Conservation (phyloP, 108 stramenopile genomes). For the Nitzschia sp. region DNA sequence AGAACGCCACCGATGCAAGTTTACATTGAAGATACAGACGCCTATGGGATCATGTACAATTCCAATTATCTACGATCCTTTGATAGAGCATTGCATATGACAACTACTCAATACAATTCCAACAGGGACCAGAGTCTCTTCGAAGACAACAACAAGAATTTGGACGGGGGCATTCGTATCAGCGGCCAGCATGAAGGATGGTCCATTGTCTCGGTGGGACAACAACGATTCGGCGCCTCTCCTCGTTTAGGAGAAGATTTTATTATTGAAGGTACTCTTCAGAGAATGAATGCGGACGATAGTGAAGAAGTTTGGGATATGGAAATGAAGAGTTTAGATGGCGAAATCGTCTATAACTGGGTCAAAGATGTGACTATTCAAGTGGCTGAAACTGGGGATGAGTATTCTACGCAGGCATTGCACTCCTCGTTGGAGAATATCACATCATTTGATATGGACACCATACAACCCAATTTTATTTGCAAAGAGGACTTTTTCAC, state of each 20-base stretch:
- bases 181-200: conserved; percentile 28
- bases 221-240: conserved; percentile 63
- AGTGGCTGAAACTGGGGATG: neutral
- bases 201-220: conserved; percentile 45
- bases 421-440: neutral
- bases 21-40: conserved; percentile 82
- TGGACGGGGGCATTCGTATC: neutral
- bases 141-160: neutral
- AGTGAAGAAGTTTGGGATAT: conserved; percentile 52
- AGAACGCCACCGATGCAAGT: conserved; percentile 36
- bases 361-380: conserved; percentile 21
- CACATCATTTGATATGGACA: neutral
- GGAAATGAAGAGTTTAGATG: conserved; percentile 39
- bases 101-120: neutral
- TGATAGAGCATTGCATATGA: conserved; percentile 59
- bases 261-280: conserved; percentile 41
- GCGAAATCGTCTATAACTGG: conserved; percentile 43
- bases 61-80: conserved; percentile 64
- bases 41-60: conserved; percentile 79
- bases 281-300: neutral
- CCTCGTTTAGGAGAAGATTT: conserved; percentile 57
- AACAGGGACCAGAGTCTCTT: neutral
- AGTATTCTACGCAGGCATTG: neutral
- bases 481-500: conserved; percentile 20
- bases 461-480: neutral